Evolutionary conservation across 805 yeast species (phyloP), one percentile per base, ranked within the genome.

Genomic region (Naumovozyma baii): DNA sequence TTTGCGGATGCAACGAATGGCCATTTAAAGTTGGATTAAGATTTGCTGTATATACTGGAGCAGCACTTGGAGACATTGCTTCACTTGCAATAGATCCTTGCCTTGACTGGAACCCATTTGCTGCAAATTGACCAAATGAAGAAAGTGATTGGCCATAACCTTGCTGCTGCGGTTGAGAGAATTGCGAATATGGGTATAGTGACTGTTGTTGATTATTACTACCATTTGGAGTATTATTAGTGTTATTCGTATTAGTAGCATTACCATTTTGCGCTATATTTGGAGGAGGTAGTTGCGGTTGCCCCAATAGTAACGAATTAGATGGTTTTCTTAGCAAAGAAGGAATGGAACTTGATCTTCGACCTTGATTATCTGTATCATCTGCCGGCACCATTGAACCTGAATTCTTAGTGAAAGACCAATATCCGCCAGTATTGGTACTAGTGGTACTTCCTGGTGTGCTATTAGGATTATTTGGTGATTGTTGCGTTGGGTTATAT

Each of bases 21-120:
- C 31, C 34, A 19, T 30, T 9, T 20, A 20, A 28, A 3, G 14
- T 18, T 31, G 10, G 22, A 20, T 22, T 26, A 36, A 34, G 26
- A 7, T 7, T 22, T 22, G n/a, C n/a, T 26, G 39, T 48, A 35
- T 38, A 43, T 14, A 43, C 34, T 2, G 41, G 36, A 3, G 55
- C 42, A 3, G 55, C 50, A 36, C 52, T 51, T 8, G 61, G 59
- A 3, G 62, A 57, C 54, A 55, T 47, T 5, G 53, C 54, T 15
- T 54, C 61, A 40, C 61, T 55, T 2, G 50, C 51, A 4, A 54
- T 47, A 2, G 61, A 56, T 13, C 54, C 53, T n/a, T 50, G 49
- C 30, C 62, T 50, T 9, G 62, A 56, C 25, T 52, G 56, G 29
- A 51, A 52, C 2, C 55, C 61, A 7, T 45, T 47, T 3, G 50